Percentiles rank a stretch among this genome's conserved stretches.
Evolutionary conservation across 768 basidiomycete genomes (phyloP).

Genomic region (Peribolospora baueri): DNA sequence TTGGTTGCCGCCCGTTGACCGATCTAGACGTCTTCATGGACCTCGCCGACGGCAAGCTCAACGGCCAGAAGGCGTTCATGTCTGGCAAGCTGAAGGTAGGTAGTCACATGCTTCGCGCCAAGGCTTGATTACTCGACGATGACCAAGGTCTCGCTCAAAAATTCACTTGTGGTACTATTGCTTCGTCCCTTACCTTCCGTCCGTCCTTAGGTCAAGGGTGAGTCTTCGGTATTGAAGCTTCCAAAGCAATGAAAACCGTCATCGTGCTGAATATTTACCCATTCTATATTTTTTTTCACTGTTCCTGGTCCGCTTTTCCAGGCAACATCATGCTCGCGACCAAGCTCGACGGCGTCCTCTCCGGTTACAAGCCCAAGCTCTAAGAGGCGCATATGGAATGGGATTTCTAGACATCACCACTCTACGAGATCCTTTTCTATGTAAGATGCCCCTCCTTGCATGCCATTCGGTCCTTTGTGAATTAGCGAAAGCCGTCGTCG

Average conservation of each 20-base stretch:
- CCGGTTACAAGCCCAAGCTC: conserved; percentile 6
- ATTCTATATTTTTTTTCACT: no score
- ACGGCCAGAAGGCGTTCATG: conserved; percentile 91
- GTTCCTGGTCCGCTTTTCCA: no score
- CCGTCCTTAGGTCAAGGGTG: no score
- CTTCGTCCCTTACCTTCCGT: neutral
- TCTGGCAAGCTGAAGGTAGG: conserved; percentile 57
- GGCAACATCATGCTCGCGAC: conserved; percentile 54
- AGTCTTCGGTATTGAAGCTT: no score
- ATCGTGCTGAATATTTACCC: neutral
- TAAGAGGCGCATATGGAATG: neutral
- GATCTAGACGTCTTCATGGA: conserved; percentile 33
- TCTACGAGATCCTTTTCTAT: no score
- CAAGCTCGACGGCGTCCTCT: conserved; percentile 55
- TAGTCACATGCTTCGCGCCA: neutral
- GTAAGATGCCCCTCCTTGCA: no score
- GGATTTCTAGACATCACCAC: no score
- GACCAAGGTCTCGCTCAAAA: conserved; percentile 44
- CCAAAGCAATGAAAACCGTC: no score
- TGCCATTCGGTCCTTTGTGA: no score
- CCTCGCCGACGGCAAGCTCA: conserved; percentile 53
- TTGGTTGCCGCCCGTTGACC: neutral
- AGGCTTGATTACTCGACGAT: neutral
- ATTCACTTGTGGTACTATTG: neutral
- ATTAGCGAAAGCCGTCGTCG: no score